Conservation (phyloP, 805 yeast species). For the Myxozyma mucilagina region DNA sequence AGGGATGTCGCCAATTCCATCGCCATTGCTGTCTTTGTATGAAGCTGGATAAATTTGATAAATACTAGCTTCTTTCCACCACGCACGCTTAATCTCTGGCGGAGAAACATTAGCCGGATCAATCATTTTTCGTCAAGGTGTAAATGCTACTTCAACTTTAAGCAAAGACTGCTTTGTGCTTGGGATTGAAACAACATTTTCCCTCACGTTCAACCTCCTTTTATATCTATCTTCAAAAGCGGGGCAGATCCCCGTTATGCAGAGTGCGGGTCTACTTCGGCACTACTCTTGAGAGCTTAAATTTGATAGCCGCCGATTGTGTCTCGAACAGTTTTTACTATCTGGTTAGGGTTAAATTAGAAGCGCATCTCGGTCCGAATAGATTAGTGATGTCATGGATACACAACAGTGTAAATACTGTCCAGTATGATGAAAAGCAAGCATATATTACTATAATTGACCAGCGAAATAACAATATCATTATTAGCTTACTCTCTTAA, state of each 20-base stretch:
- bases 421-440: no score
- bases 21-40: slow-evolving; percentile 59
- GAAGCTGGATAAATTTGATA: slow-evolving; percentile 66
- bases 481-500: no score
- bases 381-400: no score
- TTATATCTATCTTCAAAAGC: background rate
- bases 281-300: background rate
- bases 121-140: background rate
- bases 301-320: background rate
- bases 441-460: no score
- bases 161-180: no score
- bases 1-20: slow-evolving; percentile 58
- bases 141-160: background rate
- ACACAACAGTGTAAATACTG: no score
- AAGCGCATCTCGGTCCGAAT: no score
- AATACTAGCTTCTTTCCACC: slow-evolving; percentile 34
- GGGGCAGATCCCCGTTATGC: background rate
- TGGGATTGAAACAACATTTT: no score
- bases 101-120: background rate
- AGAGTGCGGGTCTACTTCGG: background rate
- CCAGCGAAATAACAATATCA: no score
- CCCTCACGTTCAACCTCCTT: no score
- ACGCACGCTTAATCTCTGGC: background rate
- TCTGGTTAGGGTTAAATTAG: no score
- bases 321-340: slow-evolving; percentile 33